phyloP scores from a whole-genome alignment of 352 stramenopile species.

The Pythium rhizo-oryzae region DNA sequence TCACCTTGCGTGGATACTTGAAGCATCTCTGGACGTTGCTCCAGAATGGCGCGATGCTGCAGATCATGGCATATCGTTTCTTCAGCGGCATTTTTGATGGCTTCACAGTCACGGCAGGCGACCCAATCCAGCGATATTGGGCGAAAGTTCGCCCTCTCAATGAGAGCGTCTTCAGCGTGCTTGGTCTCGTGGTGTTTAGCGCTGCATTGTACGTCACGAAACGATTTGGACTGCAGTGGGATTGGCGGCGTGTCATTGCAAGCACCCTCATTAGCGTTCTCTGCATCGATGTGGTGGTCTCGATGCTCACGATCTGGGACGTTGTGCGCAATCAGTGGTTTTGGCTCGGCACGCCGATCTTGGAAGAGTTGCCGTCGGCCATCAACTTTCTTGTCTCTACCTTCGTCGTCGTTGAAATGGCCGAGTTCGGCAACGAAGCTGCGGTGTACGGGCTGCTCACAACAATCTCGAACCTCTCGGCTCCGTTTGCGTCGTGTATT shows the following conservation, averaged over 20 bases:
- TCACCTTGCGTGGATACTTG: conserved; percentile 28
- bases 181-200: conserved; percentile 35
- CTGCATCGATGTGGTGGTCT: conserved; percentile 29
- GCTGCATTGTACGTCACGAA: conserved; percentile 30
- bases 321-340: conserved; percentile 49
- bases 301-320: conserved; percentile 42
- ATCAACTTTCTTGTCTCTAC: conserved; percentile 45
- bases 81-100: conserved; percentile 43
- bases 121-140: conserved; percentile 42
- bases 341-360: conserved; percentile 37
- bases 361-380: conserved; percentile 36
- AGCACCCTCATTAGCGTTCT: conserved; percentile 33
- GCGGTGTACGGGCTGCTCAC: conserved; percentile 42
- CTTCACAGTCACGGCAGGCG: conserved; percentile 33
- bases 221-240: conserved; percentile 42
- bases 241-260: conserved; percentile 38
- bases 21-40: conserved; percentile 30
- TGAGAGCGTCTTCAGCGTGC: conserved; percentile 39
- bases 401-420: conserved; percentile 50
- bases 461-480: conserved; percentile 39
- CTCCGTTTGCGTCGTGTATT: conserved; percentile 38
- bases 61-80: conserved; percentile 49
- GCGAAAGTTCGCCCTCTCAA: conserved; percentile 40
- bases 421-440: conserved; percentile 45
- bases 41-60: conserved; percentile 41